Evolutionary conservation across 805 yeast species (phyloP).

Genomic region (Yarrowia sp.): DNA sequence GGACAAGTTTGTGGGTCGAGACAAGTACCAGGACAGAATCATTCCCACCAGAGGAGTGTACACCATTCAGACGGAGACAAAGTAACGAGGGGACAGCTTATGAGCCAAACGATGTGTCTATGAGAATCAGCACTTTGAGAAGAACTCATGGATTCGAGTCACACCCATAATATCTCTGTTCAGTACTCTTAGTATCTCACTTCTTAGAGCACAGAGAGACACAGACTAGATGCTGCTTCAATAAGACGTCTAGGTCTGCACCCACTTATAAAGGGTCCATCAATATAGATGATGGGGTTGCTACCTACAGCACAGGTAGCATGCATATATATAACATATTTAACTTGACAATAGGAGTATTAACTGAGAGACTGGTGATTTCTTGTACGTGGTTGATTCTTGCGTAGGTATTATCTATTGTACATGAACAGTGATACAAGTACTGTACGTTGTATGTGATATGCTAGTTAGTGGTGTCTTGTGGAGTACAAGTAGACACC

Average conservation of each 20-base stretch:
- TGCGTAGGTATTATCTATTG: too few relatives aligned
- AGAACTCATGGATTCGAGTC: too few relatives aligned
- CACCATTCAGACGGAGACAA: neutral
- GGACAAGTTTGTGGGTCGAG: conserved; percentile 76
- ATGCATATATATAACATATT: conserved; percentile 21
- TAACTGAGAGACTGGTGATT: too few relatives aligned
- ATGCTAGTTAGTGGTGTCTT: neutral
- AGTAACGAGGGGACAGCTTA: neutral
- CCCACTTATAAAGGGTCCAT: neutral
- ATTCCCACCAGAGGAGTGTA: neutral
- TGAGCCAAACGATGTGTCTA: neutral
- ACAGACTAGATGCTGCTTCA: too few relatives aligned
- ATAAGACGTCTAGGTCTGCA: too few relatives aligned
- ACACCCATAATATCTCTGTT: neutral
- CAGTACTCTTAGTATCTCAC: too few relatives aligned
- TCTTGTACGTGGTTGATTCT: too few relatives aligned
- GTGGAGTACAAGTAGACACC: too few relatives aligned
- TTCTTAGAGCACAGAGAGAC: too few relatives aligned
- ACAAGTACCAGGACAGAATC: conserved; percentile 38
- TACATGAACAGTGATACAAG: too few relatives aligned
- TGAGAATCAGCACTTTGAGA: too few relatives aligned
- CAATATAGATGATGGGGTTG: conserved; percentile 20
- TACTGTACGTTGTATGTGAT: neutral
- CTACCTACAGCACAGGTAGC: neutral
- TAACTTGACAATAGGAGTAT: neutral